A percentile compares a stretch with the other conserved stretches of the same genome.
Conservation (phyloP, 1,139 yeast species). For the Saccharomycopsis crataegensis region DNA sequence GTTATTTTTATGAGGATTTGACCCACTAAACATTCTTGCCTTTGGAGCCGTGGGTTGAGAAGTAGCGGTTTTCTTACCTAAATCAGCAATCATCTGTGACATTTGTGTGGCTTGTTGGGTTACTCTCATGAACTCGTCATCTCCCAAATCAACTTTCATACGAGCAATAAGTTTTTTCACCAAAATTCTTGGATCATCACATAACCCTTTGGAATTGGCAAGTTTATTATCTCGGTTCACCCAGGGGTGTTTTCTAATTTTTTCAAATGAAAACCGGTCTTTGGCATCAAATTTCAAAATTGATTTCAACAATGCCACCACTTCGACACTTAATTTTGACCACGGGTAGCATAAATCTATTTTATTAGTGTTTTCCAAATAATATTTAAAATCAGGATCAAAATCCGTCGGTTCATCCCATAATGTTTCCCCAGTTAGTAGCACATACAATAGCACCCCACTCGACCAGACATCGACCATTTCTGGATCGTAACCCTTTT, state of each 20-base stretch:
- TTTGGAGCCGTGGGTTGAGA: conserved; percentile 32
- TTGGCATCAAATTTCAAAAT: conserved; percentile 41
- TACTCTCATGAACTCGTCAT: conserved; percentile 32
- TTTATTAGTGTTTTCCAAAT: conserved; percentile 28
- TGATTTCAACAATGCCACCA: conserved; percentile 43
- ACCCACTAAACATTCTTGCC: conserved; percentile 22
- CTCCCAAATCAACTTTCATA: conserved; percentile 40
- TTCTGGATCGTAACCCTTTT: conserved; percentile 43
- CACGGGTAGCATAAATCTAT: conserved; percentile 34
- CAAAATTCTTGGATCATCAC: conserved; percentile 41
- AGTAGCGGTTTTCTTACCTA: conserved; percentile 4
- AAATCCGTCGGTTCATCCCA: conserved; percentile 53
- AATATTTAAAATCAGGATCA: conserved; percentile 42
- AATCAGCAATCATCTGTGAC: conserved; percentile 11
- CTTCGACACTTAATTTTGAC: conserved; percentile 40
- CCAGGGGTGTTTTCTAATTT: conserved; percentile 47
- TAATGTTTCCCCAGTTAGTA: conserved; percentile 55
- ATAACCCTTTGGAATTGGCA: conserved; percentile 37
- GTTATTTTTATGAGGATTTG: neutral
- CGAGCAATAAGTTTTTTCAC: conserved; percentile 38
- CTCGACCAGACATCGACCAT: conserved; percentile 58
- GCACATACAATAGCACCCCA: conserved; percentile 52
- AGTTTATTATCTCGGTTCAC: conserved; percentile 34
- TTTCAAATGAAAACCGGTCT: conserved; percentile 34
- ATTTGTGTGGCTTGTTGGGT: conserved; percentile 24